Conservation (phyloP, 108 stramenopile species). For the Cyclotella sp. region DNA sequence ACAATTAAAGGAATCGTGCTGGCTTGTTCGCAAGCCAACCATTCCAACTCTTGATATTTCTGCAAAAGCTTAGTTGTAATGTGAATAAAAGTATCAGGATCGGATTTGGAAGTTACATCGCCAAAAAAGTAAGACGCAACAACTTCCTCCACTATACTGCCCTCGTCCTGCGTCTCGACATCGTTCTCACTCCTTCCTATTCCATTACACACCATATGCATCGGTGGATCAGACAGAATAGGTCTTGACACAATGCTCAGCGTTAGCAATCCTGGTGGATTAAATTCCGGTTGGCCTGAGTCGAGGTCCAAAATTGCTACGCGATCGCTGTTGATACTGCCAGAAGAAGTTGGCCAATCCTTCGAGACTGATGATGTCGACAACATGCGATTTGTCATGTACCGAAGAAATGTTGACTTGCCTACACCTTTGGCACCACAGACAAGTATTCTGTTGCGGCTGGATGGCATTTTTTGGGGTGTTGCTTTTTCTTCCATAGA, state of each 20-base stretch:
- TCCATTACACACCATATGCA: constrained; percentile 51
- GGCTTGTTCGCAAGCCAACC: constrained; percentile 4
- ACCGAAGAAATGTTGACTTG: constrained; percentile 88
- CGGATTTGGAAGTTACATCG: constrained; percentile 73
- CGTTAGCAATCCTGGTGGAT: constrained; percentile 85
- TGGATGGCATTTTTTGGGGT: neutral
- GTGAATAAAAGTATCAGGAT: constrained; percentile 77
- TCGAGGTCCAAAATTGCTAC: constrained; percentile 92
- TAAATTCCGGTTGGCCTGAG: constrained; percentile 91
- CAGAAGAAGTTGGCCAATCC: neutral
- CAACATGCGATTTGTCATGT: constrained; percentile 79
- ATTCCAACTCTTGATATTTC: constrained; percentile 46
- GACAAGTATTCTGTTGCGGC: constrained; percentile 50
- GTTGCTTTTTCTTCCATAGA: constrained; percentile 14
- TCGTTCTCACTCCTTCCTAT: constrained; percentile 1
- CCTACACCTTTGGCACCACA: constrained; percentile 94
- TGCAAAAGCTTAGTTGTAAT: constrained; percentile 53
- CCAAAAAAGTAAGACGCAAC: constrained; percentile 77
- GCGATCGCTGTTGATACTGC: neutral
- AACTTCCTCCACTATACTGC: constrained; percentile 28
- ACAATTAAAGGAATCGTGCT: constrained; percentile 69
- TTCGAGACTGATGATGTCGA: constrained; percentile 8
- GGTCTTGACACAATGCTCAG: constrained; percentile 72
- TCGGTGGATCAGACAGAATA: constrained; percentile 79
- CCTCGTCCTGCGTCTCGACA: neutral